Conservation (phyloP, 371 early-diverging fungal genomes). For the Mortierella sp. region DNA sequence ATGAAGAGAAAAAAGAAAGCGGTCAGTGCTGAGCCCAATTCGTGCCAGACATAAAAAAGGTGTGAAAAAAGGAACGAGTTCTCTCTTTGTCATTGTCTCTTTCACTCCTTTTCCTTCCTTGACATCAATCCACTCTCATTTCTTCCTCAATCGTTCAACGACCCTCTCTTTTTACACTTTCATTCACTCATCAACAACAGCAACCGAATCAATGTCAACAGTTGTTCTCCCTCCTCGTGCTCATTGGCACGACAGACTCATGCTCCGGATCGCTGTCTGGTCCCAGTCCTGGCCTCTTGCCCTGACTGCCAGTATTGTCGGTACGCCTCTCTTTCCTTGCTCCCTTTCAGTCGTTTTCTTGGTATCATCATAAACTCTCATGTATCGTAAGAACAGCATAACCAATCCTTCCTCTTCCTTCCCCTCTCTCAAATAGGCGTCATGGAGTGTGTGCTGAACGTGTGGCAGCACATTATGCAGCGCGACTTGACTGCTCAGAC, state of each 20-base stretch:
- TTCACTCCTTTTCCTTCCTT: neutral
- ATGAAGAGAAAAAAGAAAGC: neutral
- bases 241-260: slow-evolving; percentile 36
- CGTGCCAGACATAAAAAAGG: neutral
- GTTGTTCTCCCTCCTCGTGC: slow-evolving; percentile 33
- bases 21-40: slow-evolving; percentile 2
- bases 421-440: slow-evolving; percentile 22
- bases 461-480: slow-evolving; percentile 36
- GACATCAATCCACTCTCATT: neutral
- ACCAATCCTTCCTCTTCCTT: neutral
- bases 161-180: neutral
- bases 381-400: neutral
- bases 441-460: slow-evolving; percentile 38
- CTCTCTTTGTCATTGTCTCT: neutral
- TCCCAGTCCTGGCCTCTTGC: slow-evolving; percentile 33
- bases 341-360: neutral
- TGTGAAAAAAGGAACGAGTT: neutral
- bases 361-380: neutral
- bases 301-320: slow-evolving; percentile 26
- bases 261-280: slow-evolving; percentile 22
- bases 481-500: slow-evolving; percentile 25
- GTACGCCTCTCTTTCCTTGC: slow-evolving; percentile 16
- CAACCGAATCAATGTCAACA: slow-evolving; percentile 8
- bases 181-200: slow-evolving; percentile 1
- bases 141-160: no score